A percentile compares a stretch with the other conserved stretches of the same genome.
Evolutionary conservation across 164 flowering plant genomes (phyloP).

Genomic region (Saururus chinensis): DNA sequence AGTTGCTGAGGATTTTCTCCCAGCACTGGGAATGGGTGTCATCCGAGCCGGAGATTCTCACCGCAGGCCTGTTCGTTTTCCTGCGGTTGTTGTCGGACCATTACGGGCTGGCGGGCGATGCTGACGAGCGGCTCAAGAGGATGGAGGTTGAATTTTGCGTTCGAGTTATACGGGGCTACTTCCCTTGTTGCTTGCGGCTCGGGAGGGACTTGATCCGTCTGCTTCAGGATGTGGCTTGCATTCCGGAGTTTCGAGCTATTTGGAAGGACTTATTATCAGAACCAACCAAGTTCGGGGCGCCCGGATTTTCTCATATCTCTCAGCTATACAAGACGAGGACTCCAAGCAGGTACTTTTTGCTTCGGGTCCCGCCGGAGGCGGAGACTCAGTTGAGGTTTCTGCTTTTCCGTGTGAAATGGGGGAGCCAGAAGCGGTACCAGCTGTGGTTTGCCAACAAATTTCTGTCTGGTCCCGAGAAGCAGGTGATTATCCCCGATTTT

Average conservation of each 20-base stretch:
- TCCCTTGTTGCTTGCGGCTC: constrained; percentile 52
- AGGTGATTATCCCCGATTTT: constrained; percentile 50
- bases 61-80: constrained; percentile 45
- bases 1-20: constrained; percentile 34
- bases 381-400: constrained; percentile 74
- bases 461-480: constrained; percentile 43
- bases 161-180: constrained; percentile 47
- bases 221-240: constrained; percentile 54
- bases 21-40: background rate
- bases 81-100: constrained; percentile 67
- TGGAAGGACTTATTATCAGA: constrained; percentile 60
- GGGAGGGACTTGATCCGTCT: constrained; percentile 80
- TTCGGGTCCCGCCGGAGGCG: constrained; percentile 76
- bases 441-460: constrained; percentile 73
- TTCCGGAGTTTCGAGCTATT: constrained; percentile 55
- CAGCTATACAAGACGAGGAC: constrained; percentile 52
- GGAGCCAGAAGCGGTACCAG: constrained; percentile 64
- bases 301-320: constrained; percentile 24
- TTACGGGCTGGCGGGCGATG: constrained; percentile 26
- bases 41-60: constrained; percentile 29
- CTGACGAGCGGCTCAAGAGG: constrained; percentile 28
- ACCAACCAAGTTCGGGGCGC: constrained; percentile 18
- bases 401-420: constrained; percentile 67
- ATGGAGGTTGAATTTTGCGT: constrained; percentile 77
- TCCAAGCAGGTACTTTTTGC: constrained; percentile 50